Evolutionary conservation across 768 basidiomycete genomes (phyloP), one percentile per base, ranked within the genome.

Genomic region (Clathrus columnatus): DNA sequence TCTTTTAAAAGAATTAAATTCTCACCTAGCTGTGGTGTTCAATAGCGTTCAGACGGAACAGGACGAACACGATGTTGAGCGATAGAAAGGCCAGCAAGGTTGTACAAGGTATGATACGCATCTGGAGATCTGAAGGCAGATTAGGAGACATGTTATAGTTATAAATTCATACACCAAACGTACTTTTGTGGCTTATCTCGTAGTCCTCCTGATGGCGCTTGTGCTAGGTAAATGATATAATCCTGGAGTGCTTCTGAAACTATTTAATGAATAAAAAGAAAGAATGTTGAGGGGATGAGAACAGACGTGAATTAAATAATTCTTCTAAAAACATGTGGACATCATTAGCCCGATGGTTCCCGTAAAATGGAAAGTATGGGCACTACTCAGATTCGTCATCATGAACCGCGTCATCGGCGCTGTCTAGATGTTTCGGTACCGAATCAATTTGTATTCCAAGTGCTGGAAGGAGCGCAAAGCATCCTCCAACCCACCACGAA

Each of bases 401-500:
- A 24, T 64, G 64, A 7, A 66, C 67, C 24, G 69, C 64, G 46
- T 64, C 69, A 8, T 70, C 67, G 61, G 73, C 70, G 64, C 29
- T 68, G 50, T 54, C 60, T 46, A 14, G 16, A 29, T 48, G 21
- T 14, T 8, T 54, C 51, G n/a, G 26, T 8, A 1, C 18, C 2
- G 11, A 17, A 50, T 56, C 21, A 7, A 7, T n/a, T 30, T 41
- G n/a, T 7, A 77, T 17, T 63, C 75, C 53, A 57, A 82, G 62
- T 24, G 79, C 81, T 56, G 89, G 88, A 0, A 96, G 70, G 6
- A 97, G 70, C 0, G 79, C 75, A 65, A 96, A 90, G 16, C 86
- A 78, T 0, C 94, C 94, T 1, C 91, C 96, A 23, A 91, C 89
- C 96, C 95, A 99, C 96, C 96, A 99, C n/a, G 87, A 85, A 69